Evolutionary conservation across 2,329 filamentous ascomycete genomes (phyloP), one percentile per base, ranked within the genome.

Genomic region (Fusarium avenaceum): DNA sequence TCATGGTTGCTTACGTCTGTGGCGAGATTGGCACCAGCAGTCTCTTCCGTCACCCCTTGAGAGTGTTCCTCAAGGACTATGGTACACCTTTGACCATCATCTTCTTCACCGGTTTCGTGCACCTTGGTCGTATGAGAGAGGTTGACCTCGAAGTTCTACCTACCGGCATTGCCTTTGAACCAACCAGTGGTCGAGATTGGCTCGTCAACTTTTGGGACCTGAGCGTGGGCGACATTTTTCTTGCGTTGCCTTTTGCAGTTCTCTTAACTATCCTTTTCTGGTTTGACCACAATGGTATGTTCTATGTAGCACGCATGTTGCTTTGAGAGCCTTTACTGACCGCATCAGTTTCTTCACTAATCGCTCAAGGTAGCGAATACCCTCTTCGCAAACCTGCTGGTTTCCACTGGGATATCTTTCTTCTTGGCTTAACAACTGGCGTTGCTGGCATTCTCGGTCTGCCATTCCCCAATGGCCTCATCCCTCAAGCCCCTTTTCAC

Each of bases 101-200:
- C 63, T 97, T 97, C 83, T 97, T 97, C 77, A 94, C 93, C 0
- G 93, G 93, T 1, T 97, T 96, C 73, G 90, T 96, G 2, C 92
- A 96, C 77, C 88, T 96, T 65, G 93, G 93, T 9, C 90, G 92
- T 72, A 95, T 97, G 92, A 81, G 81, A n/a, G 79, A 85, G 40
- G 86, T 96, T 3, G 76, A 87, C 20, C 81, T 97, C 11, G 87
- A 91, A 65, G 89, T 85, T 10, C 82, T 97, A 28, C 93, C 93
- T 0, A 95, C 90, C 1, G 89, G 89, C 66, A 89, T 87, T 58
- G 88, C 93, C 0, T 97, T 97, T 81, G 89, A 87, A 73, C 94
- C 94, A 0, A 97, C 94, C 0, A 83, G 80, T 0, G 88, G 90
- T 60, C 85, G 93, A 40, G 81, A 83, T 44, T 97, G 93, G 93